phyloP scores from a whole-genome alignment of 2,329 filamentous ascomycete genomes.

The Lachnellula subtilissima region DNA sequence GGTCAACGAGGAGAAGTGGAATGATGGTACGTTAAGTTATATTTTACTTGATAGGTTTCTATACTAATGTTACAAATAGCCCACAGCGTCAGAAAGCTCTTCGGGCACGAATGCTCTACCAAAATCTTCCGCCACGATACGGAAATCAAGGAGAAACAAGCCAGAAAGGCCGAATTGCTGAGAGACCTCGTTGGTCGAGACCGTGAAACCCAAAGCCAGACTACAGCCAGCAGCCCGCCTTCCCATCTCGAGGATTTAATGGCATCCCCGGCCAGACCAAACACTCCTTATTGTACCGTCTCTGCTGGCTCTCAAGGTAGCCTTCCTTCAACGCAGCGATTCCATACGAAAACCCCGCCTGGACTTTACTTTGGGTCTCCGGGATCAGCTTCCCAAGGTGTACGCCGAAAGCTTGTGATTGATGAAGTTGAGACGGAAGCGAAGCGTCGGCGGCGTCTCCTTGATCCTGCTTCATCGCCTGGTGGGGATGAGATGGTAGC shows the following conservation, averaged over 20 bases:
- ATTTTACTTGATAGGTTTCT: not conserved
- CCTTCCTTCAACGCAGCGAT: not conserved
- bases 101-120: slow-evolving; percentile 63
- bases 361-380: slow-evolving; percentile 10
- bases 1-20: slow-evolving; percentile 60
- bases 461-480: not conserved
- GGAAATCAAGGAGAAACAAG: slow-evolving; percentile 44
- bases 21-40: slow-evolving; percentile 36
- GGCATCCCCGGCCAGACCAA: not conserved
- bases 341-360: slow-evolving; percentile 1
- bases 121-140: slow-evolving; percentile 60
- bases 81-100: slow-evolving; percentile 63
- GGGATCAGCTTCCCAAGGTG: slow-evolving; percentile 14
- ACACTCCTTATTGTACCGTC: not conserved
- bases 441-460: slow-evolving; percentile 15
- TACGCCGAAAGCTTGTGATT: slow-evolving; percentile 19
- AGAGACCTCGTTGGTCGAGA: not conserved
- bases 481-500: not conserved
- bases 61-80: slow-evolving; percentile 27
- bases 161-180: not conserved
- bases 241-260: not conserved
- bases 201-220: slow-evolving; percentile 14
- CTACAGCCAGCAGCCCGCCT: not conserved
- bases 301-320: not conserved
- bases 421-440: slow-evolving; percentile 9